Evolutionary conservation across 2,329 filamentous ascomycete species (phyloP).

Genomic region (Fusarium denticulatum): DNA sequence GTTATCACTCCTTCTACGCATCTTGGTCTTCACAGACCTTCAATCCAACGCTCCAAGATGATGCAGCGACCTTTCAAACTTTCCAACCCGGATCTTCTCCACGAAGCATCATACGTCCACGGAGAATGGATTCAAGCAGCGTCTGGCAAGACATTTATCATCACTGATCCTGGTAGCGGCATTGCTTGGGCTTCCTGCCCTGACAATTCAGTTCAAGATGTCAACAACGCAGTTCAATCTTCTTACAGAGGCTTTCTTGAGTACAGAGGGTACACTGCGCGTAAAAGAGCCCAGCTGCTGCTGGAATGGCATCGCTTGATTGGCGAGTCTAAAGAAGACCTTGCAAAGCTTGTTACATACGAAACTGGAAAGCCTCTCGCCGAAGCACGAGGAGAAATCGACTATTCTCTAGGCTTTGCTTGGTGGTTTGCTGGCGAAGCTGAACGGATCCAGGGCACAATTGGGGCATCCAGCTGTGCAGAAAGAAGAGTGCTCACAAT

Average conservation of each 20-base stretch:
- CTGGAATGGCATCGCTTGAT: conserved; percentile 51
- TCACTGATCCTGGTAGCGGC: background rate
- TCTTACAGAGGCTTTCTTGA: background rate
- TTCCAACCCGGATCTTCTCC: background rate
- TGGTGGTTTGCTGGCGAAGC: conserved; percentile 67
- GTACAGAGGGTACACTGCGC: conserved; percentile 24
- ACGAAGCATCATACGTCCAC: background rate
- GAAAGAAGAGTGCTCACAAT: conserved; percentile 72
- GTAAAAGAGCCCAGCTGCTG: conserved; percentile 45
- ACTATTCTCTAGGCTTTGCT: conserved; percentile 63
- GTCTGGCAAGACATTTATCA: background rate
- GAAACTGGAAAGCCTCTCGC: conserved; percentile 64
- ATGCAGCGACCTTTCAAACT: no score
- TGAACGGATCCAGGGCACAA: conserved; percentile 59
- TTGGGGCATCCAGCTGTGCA: conserved; percentile 57
- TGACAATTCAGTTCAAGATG: background rate
- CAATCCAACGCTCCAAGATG: background rate
- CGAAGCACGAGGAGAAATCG: conserved; percentile 65
- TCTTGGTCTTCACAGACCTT: background rate
- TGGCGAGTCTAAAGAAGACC: conserved; percentile 46
- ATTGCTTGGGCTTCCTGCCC: background rate
- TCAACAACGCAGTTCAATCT: background rate
- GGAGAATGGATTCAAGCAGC: background rate
- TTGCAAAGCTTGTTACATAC: conserved; percentile 52
- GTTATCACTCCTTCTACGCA: background rate